Conservation (phyloP, 1,284 basidiomycete genomes). For the Lignosus rhinocerotis region DNA sequence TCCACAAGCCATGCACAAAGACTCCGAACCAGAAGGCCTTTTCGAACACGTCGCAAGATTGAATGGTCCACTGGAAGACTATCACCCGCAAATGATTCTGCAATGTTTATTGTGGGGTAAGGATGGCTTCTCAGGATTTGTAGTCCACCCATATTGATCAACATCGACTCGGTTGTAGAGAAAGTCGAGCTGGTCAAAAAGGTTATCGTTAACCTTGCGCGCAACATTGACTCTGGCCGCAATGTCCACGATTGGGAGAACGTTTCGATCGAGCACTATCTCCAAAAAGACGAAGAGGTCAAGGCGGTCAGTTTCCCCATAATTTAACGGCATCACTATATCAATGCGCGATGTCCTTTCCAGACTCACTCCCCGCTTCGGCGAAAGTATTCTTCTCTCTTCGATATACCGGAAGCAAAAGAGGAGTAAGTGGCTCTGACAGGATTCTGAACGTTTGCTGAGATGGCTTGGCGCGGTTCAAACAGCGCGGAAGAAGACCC, state of each 20-base stretch:
- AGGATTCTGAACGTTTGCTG: not conserved
- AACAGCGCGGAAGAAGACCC: constrained; percentile 49
- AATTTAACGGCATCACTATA: not conserved
- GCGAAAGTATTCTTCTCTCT: constrained; percentile 46
- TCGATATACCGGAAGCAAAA: constrained; percentile 37
- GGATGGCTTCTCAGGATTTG: constrained; percentile 20
- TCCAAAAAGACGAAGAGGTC: constrained; percentile 37
- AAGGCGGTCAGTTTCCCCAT: constrained; percentile 23
- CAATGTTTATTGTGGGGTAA: constrained; percentile 90
- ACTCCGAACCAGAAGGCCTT: constrained; percentile 43
- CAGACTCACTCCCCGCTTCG: constrained; percentile 27
- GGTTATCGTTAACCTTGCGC: constrained; percentile 70
- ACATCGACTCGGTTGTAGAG: constrained; percentile 41
- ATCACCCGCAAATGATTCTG: constrained; percentile 89
- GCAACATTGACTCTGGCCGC: constrained; percentile 32
- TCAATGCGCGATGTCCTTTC: constrained; percentile 10
- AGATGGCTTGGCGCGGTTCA: not conserved
- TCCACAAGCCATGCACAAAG: constrained; percentile 19
- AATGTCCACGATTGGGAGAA: constrained; percentile 44
- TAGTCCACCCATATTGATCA: not conserved
- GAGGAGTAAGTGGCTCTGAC: constrained; percentile 41
- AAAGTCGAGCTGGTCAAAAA: constrained; percentile 84
- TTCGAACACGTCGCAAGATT: constrained; percentile 81
- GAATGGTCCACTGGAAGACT: constrained; percentile 85
- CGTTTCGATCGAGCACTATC: constrained; percentile 58